These are phyloP conservation scores for Lichtheimia corymbifera DNA, from an alignment of 371 early-diverging fungal genomes.

Conservation along the genomic window DNA sequence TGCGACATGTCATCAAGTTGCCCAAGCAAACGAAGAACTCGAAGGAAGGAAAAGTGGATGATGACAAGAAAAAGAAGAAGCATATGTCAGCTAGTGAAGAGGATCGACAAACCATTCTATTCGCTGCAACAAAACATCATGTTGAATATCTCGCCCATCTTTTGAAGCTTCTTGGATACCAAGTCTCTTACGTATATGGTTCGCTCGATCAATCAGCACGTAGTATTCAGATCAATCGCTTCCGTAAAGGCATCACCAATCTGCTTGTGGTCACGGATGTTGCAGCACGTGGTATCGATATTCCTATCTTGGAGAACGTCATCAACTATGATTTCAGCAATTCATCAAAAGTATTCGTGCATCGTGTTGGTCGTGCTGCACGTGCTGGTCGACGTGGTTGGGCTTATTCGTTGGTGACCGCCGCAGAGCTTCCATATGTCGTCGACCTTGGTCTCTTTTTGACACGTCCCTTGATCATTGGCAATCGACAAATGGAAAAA, in stretches of 20 bases:
- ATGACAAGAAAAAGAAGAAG: conserved; percentile 48
- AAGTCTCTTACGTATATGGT: conserved; percentile 89
- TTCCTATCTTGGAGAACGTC: conserved; percentile 95
- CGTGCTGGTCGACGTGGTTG: conserved; percentile 94
- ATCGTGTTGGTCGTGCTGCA: conserved; percentile 98
- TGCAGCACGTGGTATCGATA: conserved; percentile 99
- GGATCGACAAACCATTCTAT: conserved; percentile 85
- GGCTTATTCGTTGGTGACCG: conserved; percentile 88
- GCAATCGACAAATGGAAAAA: conserved; percentile 29
- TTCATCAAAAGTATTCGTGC: conserved; percentile 95
- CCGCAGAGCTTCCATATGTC: conserved; percentile 91
- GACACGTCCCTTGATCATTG: conserved; percentile 73
- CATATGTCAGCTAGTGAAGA: conserved; percentile 44
- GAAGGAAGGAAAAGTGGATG: conserved; percentile 9
- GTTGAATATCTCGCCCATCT: conserved; percentile 90
- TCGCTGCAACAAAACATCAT: conserved; percentile 95
- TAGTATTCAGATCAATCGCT: conserved; percentile 81
- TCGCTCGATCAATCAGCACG: conserved; percentile 93
- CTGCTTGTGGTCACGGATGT: conserved; percentile 98
- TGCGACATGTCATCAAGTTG: conserved; percentile 76
- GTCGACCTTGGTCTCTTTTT: conserved; percentile 92
- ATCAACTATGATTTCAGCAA: conserved; percentile 97
- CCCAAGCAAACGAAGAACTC: conserved; percentile 53
- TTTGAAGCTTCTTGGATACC: conserved; percentile 69
- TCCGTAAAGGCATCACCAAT: conserved; percentile 77